A percentile compares a stretch with the other conserved stretches of the same genome.
Conservation (phyloP, 768 basidiomycete genomes). For the Tricholoma saponaceum region DNA sequence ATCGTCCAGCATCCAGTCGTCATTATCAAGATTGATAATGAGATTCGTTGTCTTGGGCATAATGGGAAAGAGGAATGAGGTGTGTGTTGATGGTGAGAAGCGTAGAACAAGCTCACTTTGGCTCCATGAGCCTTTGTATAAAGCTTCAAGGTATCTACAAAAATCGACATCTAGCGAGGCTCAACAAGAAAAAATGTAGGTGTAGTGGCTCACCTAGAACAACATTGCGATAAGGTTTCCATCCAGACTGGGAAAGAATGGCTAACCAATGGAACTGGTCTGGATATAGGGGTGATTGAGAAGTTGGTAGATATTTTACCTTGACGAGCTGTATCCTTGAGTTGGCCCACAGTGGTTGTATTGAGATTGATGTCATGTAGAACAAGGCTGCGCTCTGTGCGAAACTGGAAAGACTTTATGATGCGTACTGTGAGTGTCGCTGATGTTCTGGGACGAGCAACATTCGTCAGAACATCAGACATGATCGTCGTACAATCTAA, state of each 20-base stretch:
- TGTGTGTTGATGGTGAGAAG: neutral
- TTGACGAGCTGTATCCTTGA: slow-evolving; percentile 70
- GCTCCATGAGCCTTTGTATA: slow-evolving; percentile 94
- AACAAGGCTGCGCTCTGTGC: slow-evolving; percentile 86
- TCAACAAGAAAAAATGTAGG: neutral
- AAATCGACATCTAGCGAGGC: slow-evolving; percentile 5
- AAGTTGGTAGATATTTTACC: slow-evolving; percentile 37
- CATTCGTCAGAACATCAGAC: slow-evolving; percentile 48
- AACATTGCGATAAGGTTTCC: slow-evolving; percentile 84
- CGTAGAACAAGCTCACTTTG: slow-evolving; percentile 52
- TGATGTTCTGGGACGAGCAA: slow-evolving; percentile 59
- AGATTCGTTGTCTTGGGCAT: slow-evolving; percentile 83
- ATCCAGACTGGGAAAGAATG: slow-evolving; percentile 68
- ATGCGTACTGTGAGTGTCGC: slow-evolving; percentile 89
- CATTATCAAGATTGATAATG: slow-evolving; percentile 96
- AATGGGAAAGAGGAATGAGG: neutral
- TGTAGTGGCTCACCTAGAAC: slow-evolving; percentile 49
- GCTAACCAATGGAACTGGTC: slow-evolving; percentile 38
- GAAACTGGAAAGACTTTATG: slow-evolving; percentile 92
- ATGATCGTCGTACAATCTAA: too few species aligned
- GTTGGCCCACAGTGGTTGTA: slow-evolving; percentile 67
- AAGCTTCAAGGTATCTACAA: slow-evolving; percentile 85
- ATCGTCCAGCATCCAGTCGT: slow-evolving; percentile 86
- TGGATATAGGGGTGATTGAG: slow-evolving; percentile 7
- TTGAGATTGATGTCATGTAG: slow-evolving; percentile 79